Base-by-base conservation (phyloP, 768 basidiomycete genomes). In the Sarcodon aspratus region DNA sequence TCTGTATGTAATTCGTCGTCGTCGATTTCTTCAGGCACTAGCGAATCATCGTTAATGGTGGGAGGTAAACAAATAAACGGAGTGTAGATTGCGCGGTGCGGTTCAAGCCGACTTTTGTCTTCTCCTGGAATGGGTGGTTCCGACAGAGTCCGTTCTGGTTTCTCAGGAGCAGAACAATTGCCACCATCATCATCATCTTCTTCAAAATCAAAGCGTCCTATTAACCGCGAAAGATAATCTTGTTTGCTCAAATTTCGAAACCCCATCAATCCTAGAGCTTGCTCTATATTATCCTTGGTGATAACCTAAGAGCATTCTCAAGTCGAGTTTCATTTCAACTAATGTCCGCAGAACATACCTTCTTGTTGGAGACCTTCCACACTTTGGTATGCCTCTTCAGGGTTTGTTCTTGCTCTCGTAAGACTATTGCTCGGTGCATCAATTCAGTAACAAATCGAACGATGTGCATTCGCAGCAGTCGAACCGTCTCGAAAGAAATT, bases 301-400 rank as follows among this genome's bases (percentile, higher is more conserved):
- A 69, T 62, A 33, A 79, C 66, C 77, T 81, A 13, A 9, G 50
- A 12, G 31, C 44, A 44, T 51, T 49, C 48, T 9, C 35, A 18
- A n/a, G 55, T 49, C 17, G 33, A 7, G 6, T 9, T 2, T 9
- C 3, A 48, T 10, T 52, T n/a, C 17, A 15, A n/a, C 12, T 9
- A 12, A 11, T 17, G 3, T 1, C 9, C 12, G 45, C 10, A 67
- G 66, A 58, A 52, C 57, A 9, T 27, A 78, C 75, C 55, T 73
- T 66, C 32, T 69, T 67, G 42, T 61, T 62, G 10, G 67, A 66
- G 3, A 68, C 47, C 44, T 71, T 66, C 80, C 84, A 87, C 7
- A 70, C 79, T 55, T 75, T 82, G 44, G 75, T 75, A 15, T 73
- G 71, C 36, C 67, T 65, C 62, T 85, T 85, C 57, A 81, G 58